Conservation (phyloP, 1,139 yeast species). For the Insectozyma bohioensis region DNA sequence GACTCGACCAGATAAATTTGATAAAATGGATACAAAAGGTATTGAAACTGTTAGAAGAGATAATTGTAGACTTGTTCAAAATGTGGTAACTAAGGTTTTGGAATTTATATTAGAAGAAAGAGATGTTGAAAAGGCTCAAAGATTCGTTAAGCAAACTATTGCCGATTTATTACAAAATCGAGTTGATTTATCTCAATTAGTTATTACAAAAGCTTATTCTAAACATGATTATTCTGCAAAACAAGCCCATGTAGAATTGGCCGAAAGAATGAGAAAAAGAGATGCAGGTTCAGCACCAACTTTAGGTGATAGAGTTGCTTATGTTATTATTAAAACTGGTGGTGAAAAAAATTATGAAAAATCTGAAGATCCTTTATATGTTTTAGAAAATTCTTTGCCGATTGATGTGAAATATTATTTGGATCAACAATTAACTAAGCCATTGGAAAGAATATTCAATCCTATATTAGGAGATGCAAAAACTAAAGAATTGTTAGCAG, state of each 20-base stretch:
- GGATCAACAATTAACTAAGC: slow-evolving; percentile 91
- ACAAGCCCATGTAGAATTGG: slow-evolving; percentile 95
- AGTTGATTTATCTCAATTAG: slow-evolving; percentile 89
- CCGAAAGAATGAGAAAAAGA: slow-evolving; percentile 93
- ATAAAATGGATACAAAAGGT: slow-evolving; percentile 98
- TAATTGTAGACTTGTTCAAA: slow-evolving; percentile 91
- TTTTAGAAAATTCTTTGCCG: slow-evolving; percentile 86
- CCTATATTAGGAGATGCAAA: slow-evolving; percentile 89
- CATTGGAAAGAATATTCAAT: slow-evolving; percentile 88
- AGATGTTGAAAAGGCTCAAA: slow-evolving; percentile 84
- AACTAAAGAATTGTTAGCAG: slow-evolving; percentile 75
- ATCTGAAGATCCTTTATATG: slow-evolving; percentile 95
- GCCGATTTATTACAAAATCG: slow-evolving; percentile 89
- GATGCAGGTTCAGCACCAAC: slow-evolving; percentile 98
- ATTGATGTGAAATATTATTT: slow-evolving; percentile 93
- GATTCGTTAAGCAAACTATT: slow-evolving; percentile 81
- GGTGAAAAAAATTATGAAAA: slow-evolving; percentile 91
- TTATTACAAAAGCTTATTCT: slow-evolving; percentile 90
- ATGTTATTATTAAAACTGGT: slow-evolving; percentile 83
- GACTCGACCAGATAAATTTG: slow-evolving; percentile 88
- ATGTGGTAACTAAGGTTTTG: slow-evolving; percentile 89
- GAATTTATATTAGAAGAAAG: slow-evolving; percentile 84
- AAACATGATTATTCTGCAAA: slow-evolving; percentile 90
- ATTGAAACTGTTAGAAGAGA: slow-evolving; percentile 98
- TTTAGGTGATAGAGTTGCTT: slow-evolving; percentile 97